Evolutionary conservation across 768 basidiomycete species (phyloP), one percentile per base, ranked within the genome.

Genomic region (Coprinopsis sp.): DNA sequence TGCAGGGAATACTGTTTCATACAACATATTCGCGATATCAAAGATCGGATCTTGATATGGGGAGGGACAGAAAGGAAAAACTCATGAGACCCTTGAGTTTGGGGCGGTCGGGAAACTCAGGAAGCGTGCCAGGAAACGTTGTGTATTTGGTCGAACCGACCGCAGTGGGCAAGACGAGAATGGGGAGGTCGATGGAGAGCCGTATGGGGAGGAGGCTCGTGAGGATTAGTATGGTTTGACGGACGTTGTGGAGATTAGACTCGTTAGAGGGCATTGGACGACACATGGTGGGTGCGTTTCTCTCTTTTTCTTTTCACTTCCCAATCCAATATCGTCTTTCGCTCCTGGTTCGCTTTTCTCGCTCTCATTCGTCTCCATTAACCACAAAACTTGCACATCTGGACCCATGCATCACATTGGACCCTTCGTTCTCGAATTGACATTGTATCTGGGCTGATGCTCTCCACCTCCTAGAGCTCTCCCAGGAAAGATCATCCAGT

Each of bases 201-300:
- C 94, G 95, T 3, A 71, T 99, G 19, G 82, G 86, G 22, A 69
- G 95, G 49, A 84, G 91, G 62, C 98, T 98, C 70, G 98, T 94
- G 80, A 78, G 93, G 38, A 96, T 99, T 69, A 91, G 88, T 7
- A 94, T 98, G 3, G 96, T 11, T 66, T 99, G 60, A 91, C 91
- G 37, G 96, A 99, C 63, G 93, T 98, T 1, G 96, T 96, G 46
- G 96, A 98, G 76, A 97, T 99, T 60, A n/a, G n/a, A n/a, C n/a
- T n/a, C n/a, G n/a, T n/a, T n/a, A 98, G 98, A 68, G 96, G 96
- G 1, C 96, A 99, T 60, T 71, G 96, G 57, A 72, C 96, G 62
- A 99, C 95, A n/a, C 97, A 96, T 61, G 91, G 94, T 43, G 91
- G 88, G 84, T 88, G 47, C 34, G 83, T n/a, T n/a, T n/a, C n/a